These are phyloP conservation scores for Quercus wislizeni DNA, from an alignment of 306 rosid genomes.

Conservation along the genomic window DNA sequence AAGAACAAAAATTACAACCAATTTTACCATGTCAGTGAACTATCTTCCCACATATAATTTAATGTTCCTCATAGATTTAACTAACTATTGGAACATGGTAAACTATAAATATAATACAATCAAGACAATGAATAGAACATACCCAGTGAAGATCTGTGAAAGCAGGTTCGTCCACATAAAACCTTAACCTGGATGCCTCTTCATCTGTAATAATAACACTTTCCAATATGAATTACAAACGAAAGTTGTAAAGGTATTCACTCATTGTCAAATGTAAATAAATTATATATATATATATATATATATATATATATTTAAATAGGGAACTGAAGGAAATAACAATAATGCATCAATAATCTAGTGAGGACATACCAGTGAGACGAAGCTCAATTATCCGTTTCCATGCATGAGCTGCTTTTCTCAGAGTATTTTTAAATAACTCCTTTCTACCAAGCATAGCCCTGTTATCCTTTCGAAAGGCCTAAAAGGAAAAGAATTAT, in stretches of 20 bases:
- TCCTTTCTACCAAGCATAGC: conserved; percentile 63
- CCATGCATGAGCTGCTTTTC: conserved; percentile 84
- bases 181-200: conserved; percentile 72
- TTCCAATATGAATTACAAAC: conserved; percentile 4
- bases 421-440: conserved; percentile 77
- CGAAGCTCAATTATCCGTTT: conserved; percentile 75
- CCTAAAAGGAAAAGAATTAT: conserved; percentile 34
- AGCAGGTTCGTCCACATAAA: conserved; percentile 73
- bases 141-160: conserved; percentile 99
- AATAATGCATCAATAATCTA: background rate
- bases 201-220: conserved; percentile 48
- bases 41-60: background rate
- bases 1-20: background rate
- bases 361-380: conserved; percentile 53
- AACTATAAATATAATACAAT: conserved; percentile 2
- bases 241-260: background rate
- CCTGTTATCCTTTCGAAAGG: conserved; percentile 77
- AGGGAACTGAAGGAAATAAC: conserved; percentile 19
- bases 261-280: background rate
- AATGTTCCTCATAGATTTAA: background rate
- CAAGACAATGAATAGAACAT: conserved; percentile 27
- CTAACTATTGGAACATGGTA: background rate
- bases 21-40: background rate
- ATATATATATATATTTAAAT: background rate
- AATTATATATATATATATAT: too few relatives aligned